Percentiles rank a stretch among this genome's conserved stretches.
phyloP scores from a whole-genome alignment of 2,329 filamentous ascomycete species.

The Colletotrichum truncatum region DNA sequence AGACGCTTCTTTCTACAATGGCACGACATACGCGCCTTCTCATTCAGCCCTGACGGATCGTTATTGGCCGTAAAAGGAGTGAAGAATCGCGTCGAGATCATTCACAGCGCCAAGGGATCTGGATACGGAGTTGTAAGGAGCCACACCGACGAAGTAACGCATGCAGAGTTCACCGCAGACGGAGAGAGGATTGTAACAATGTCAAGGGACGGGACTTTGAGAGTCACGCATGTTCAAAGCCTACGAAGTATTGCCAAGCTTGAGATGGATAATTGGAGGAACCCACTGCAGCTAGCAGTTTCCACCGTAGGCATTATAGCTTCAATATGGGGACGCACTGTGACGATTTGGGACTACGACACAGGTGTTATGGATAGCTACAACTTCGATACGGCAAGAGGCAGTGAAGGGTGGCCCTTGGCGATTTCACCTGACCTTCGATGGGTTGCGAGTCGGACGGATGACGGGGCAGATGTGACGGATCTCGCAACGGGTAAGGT shows the following conservation, averaged over 20 bases:
- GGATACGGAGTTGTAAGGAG: constrained; percentile 19
- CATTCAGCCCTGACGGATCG: constrained; percentile 17
- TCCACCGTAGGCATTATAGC: not conserved
- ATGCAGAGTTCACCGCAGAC: constrained; percentile 25
- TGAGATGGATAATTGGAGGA: constrained; percentile 25
- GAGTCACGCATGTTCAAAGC: constrained; percentile 11
- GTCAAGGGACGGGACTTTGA: constrained; percentile 24
- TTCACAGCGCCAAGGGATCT: not conserved
- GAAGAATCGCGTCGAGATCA: constrained; percentile 19
- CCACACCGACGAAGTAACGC: constrained; percentile 29
- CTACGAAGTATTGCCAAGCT: constrained; percentile 22
- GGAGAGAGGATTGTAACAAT: constrained; percentile 12
- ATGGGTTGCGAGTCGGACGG: constrained; percentile 23
- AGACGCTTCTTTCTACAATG: constrained; percentile 7
- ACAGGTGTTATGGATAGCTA: constrained; percentile 24
- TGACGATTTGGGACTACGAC: constrained; percentile 22
- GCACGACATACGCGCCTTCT: constrained; percentile 19
- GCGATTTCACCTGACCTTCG: constrained; percentile 23
- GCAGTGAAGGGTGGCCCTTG: constrained; percentile 25
- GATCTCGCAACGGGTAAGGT: constrained; percentile 25
- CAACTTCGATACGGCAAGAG: constrained; percentile 13
- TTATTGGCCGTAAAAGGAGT: constrained; percentile 17
- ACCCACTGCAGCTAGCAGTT: constrained; percentile 21
- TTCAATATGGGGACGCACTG: constrained; percentile 22
- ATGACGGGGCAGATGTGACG: constrained; percentile 25